Evolutionary conservation across 2,329 filamentous ascomycete genomes (phyloP).

Genomic region (Trichoderma pleuroti): DNA sequence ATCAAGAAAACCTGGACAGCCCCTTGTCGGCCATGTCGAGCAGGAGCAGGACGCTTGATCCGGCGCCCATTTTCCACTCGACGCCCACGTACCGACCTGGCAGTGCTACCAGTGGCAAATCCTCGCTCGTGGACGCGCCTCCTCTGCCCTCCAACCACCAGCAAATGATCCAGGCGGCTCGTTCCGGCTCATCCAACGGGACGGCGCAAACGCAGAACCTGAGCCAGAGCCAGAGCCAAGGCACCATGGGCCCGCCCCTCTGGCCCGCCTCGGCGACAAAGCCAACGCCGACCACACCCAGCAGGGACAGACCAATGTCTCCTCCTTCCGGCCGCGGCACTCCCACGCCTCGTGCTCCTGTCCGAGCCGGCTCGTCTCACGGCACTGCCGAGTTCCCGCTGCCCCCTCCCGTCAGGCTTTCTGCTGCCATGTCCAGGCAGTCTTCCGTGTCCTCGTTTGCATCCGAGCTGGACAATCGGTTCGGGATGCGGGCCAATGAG

Average conservation of each 20-base stretch:
- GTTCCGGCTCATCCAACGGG: constrained; percentile 50
- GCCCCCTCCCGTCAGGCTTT: constrained; percentile 34
- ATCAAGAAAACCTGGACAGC: constrained; percentile 45
- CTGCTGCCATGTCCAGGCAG: constrained; percentile 40
- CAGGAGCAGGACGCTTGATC: constrained; percentile 39
- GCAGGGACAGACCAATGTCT: constrained; percentile 44
- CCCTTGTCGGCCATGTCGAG: constrained; percentile 36
- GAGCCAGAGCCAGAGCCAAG: constrained; percentile 23
- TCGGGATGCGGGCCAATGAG: constrained; percentile 66
- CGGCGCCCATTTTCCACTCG: constrained; percentile 35
- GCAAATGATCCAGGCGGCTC: constrained; percentile 78
- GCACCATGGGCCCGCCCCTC: constrained; percentile 76
- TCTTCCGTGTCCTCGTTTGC: constrained; percentile 94
- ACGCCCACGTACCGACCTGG: constrained; percentile 54
- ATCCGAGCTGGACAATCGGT: constrained; percentile 87
- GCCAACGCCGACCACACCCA: constrained; percentile 59
- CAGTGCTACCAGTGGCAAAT: constrained; percentile 66
- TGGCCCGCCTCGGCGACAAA: constrained; percentile 71
- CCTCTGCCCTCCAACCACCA: constrained; percentile 81
- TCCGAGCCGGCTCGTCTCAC: constrained; percentile 43
- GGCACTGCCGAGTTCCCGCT: constrained; percentile 48
- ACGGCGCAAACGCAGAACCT: constrained; percentile 23
- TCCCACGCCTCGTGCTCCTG: constrained; percentile 51
- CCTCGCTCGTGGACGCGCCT: constrained; percentile 48
- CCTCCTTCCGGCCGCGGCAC: constrained; percentile 52